phyloP scores from a whole-genome alignment of 2,329 filamentous ascomycete species.

The Cladosporium sp. region DNA sequence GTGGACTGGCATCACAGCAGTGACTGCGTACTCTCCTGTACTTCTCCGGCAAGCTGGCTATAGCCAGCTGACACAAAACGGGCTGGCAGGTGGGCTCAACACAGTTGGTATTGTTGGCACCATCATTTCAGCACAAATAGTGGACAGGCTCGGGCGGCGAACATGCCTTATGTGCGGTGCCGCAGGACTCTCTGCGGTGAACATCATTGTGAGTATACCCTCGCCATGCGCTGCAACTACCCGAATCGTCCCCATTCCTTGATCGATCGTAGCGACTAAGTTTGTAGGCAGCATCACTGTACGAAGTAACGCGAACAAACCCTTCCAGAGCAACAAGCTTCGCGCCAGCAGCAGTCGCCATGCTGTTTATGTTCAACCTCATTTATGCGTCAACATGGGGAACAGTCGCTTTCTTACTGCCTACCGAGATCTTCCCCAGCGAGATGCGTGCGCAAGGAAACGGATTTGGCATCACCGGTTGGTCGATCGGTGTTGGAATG shows the following conservation, averaged over 20 bases:
- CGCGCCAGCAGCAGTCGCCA: slow-evolving; percentile 44
- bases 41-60: slow-evolving; percentile 34
- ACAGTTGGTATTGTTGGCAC: slow-evolving; percentile 51
- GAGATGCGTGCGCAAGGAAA: slow-evolving; percentile 57
- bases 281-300: slow-evolving; percentile 35
- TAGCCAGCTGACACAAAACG: slow-evolving; percentile 40
- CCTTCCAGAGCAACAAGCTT: slow-evolving; percentile 35
- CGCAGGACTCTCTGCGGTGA: slow-evolving; percentile 38
- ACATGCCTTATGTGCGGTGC: slow-evolving; percentile 40
- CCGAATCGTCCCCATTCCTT: background rate
- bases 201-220: slow-evolving; percentile 32
- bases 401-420: slow-evolving; percentile 47
- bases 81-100: slow-evolving; percentile 49
- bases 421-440: slow-evolving; percentile 55
- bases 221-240: background rate
- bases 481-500: slow-evolving; percentile 54
- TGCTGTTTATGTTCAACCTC: slow-evolving; percentile 50
- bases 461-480: slow-evolving; percentile 56
- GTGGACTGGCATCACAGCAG: slow-evolving; percentile 43
- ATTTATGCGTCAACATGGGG: slow-evolving; percentile 51
- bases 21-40: slow-evolving; percentile 30
- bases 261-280: too few relatives aligned
- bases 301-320: slow-evolving; percentile 37
- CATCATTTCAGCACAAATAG: slow-evolving; percentile 48
- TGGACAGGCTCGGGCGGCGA: slow-evolving; percentile 47